Conservation (phyloP, 2,329 filamentous ascomycete genomes). For the Ophiosphaerella narmari region DNA sequence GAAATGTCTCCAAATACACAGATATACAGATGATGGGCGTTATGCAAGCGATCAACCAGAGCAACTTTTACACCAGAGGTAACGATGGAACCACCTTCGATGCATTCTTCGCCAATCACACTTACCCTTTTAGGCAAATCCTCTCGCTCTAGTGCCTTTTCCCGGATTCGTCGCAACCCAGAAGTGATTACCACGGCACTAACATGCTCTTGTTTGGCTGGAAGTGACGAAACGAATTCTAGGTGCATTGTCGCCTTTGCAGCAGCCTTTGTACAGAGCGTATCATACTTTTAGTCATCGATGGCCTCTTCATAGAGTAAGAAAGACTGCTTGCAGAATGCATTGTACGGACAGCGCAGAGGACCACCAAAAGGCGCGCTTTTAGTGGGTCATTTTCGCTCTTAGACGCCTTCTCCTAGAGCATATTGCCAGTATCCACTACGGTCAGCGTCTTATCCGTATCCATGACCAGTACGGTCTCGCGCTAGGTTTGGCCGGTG, state of each 20-base stretch:
- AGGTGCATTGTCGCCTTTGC: conserved; percentile 49
- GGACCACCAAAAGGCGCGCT: conserved; percentile 51
- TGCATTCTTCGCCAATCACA: conserved; percentile 59
- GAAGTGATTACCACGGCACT: conserved; percentile 60
- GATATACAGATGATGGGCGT: conserved; percentile 47
- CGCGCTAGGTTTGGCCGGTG: conserved; percentile 15
- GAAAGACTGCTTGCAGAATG: conserved; percentile 61
- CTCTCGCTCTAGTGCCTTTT: conserved; percentile 54
- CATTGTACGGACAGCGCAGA: conserved; percentile 56
- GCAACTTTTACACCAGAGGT: conserved; percentile 56
- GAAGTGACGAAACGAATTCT: conserved; percentile 55
- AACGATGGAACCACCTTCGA: conserved; percentile 57
- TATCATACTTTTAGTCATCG: conserved; percentile 47
- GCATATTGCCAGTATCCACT: conserved; percentile 56
- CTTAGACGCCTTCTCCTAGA: conserved; percentile 50
- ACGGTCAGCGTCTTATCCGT: conserved; percentile 61
- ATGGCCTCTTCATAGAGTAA: conserved; percentile 57
- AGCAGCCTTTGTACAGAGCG: conserved; percentile 53
- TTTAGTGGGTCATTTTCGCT: conserved; percentile 40
- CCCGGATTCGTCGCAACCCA: conserved; percentile 60
- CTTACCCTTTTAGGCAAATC: conserved; percentile 50
- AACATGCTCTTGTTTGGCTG: conserved; percentile 44
- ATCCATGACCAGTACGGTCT: conserved; percentile 62
- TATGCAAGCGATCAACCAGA: conserved; percentile 51
- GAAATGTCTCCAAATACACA: conserved; percentile 66